phyloP scores from a whole-genome alignment of 805 yeast genomes.

The Candida nitratophila region DNA sequence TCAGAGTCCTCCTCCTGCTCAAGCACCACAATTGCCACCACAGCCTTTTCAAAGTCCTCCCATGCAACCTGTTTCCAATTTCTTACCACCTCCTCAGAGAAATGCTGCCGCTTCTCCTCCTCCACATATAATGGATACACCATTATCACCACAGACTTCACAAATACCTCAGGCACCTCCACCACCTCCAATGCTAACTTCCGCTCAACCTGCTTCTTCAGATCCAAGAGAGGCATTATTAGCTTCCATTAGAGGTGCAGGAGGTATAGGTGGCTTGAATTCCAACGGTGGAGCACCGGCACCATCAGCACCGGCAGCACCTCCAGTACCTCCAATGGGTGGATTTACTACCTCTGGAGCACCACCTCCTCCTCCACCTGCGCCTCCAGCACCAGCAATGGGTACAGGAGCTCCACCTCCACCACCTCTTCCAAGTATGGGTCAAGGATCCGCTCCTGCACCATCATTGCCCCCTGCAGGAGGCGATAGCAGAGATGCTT shows the following conservation, averaged over 20 bases:
- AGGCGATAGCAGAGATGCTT: slow-evolving; percentile 61
- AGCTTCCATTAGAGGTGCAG: slow-evolving; percentile 81
- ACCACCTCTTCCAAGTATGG: slow-evolving; percentile 15
- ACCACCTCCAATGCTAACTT: slow-evolving; percentile 36
- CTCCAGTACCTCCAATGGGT: no score
- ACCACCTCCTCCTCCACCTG: slow-evolving; percentile 11
- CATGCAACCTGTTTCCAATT: slow-evolving; percentile 9
- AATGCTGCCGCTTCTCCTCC: slow-evolving; percentile 9
- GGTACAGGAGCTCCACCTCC: slow-evolving; percentile 22
- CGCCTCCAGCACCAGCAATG: slow-evolving; percentile 17
- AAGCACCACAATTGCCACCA: slow-evolving; percentile 2
- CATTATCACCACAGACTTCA: slow-evolving; percentile 11
- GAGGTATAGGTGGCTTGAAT: slow-evolving; percentile 56
- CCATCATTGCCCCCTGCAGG: slow-evolving; percentile 19
- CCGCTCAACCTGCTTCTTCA: slow-evolving; percentile 32
- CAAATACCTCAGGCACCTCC: slow-evolving; percentile 32
- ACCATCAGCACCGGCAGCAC: slow-evolving; percentile 11
- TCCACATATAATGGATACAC: slow-evolving; percentile 1
- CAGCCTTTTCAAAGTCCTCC: slow-evolving; percentile 9
- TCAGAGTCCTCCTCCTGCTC: slow-evolving; percentile 3
- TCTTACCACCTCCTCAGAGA: slow-evolving; percentile 10
- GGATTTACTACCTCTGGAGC: no score
- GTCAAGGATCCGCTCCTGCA: slow-evolving; percentile 16
- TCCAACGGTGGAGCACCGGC: slow-evolving; percentile 2
- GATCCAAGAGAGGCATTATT: slow-evolving; percentile 73